Evolutionary conservation across 495 filamentous ascomycete genomes (phyloP), one percentile per base, ranked within the genome.

Genomic region (Tuber aestivum): DNA sequence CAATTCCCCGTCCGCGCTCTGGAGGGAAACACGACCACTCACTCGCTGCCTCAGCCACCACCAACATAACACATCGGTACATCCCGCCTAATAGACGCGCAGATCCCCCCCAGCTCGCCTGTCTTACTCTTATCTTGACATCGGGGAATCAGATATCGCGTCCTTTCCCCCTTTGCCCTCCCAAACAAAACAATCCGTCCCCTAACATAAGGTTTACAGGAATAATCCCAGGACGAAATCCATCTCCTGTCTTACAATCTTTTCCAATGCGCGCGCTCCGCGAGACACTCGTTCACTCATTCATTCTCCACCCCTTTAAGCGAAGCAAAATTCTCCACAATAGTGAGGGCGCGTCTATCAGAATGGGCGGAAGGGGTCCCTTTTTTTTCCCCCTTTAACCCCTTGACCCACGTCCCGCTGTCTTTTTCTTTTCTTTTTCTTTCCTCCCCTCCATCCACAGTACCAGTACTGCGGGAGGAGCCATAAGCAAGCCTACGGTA

Each of bases 381-480:
- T n/a, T 61, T 68, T 77, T 32, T 68, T 76, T 75, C 50, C 72
- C n/a, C n/a, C n/a, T n/a, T 71, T 41, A 41, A 2, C 70, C 40
- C 68, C 68, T 35, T 74, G 65, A 35, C 20, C 21, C 27, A 44
- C 40, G 70, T 56, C 68, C 32, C 68, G 69, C 21, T 70, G 42
- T 40, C 41, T 75, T 37, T 27, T 20, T 42, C 72, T 40, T 27
- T 14, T 68, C 23, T 74, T 41, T 41, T 27, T 32, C 7, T 38
- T 72, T 41, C 20, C n/a, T 18, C 16, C 41, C n/a, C 16, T 71
- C 50, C 12, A 42, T 32, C 3, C n/a, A n/a, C n/a, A n/a, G n/a
- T 40, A 40, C 38, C 7, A 3, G 38, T 9, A 61, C 23, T 41
- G 71, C 61, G 41, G 71, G 71, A 72, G 21, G 35, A 73, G 56